Evolutionary conservation across 2,329 filamentous ascomycete genomes (phyloP), one percentile per base, ranked within the genome.

Genomic region (Neocucurbitaria cava): DNA sequence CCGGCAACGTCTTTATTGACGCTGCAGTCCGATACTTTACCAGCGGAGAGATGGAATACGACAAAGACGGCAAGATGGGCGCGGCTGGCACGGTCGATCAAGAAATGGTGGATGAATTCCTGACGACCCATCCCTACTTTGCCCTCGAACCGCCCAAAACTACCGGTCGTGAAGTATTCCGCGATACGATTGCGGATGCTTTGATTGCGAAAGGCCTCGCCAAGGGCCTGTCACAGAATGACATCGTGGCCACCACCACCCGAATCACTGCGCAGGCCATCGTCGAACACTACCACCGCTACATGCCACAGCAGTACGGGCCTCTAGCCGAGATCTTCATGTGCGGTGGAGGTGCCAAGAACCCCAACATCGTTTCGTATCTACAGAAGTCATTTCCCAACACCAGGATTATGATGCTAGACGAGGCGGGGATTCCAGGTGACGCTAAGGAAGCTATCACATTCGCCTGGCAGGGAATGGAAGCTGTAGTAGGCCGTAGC

Each of bases 391-490:
- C 68, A 76, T 50, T 81, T 81, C 54, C 82, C 81, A 5, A 70
- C 77, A 18, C 79, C 79, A 0, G 75, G 73, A 83, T 87, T 46
- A 68, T 78, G 51, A 83, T 83, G 81, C 75, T 87, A 9, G 83
- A 87, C 58, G 82, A 82, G 46, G 82, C 82, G 1, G 83, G 83
- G 7, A 78, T 87, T 30, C 82, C 83, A 0, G 82, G 72, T 1
- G 81, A 78, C 35, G 84, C 84, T 3, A 87, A 86, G 69, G 84
- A 87, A 68, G 83, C 83, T 10, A 78, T 85, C 54, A 84, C 80
- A 0, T 86, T 87, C 62, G 83, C 85, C 3, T 85, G 81, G 83
- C 83, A 85, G 70, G 83, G 79, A 2, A 83, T 87, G 82, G 83
- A 86, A 64, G 83, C 83, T 11, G 42, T 66, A 10, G 45, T 57